These are phyloP conservation scores for Auricularia auricula-judae DNA, from an alignment of 768 basidiomycete species.

Conservation along the genomic window DNA sequence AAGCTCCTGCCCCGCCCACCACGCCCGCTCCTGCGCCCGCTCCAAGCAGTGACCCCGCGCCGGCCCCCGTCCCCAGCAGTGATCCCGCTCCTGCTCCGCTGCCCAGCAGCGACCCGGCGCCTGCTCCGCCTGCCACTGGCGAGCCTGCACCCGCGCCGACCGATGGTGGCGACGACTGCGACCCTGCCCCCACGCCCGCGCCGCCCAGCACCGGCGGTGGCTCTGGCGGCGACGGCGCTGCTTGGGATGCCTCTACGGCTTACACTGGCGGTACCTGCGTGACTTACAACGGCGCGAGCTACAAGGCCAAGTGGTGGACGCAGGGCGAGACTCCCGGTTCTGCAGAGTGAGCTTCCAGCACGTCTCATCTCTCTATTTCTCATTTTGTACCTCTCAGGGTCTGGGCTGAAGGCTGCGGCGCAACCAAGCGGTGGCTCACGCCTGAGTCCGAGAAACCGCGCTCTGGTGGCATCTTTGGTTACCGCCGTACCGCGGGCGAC, in stretches of 20 bases:
- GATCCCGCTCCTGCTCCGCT: neutral
- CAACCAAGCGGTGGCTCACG: neutral
- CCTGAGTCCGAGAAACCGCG: neutral
- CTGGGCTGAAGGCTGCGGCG: neutral
- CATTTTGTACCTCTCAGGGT: neutral
- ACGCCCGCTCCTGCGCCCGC: neutral
- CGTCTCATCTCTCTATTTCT: too few species aligned
- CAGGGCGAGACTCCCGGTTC: neutral
- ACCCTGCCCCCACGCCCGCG: neutral
- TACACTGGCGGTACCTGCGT: neutral
- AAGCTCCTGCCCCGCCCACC: neutral
- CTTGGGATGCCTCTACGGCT: neutral
- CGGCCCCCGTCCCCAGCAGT: neutral
- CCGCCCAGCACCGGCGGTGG: neutral
- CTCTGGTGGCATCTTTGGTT: neutral
- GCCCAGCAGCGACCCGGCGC: neutral
- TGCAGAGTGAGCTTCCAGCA: neutral
- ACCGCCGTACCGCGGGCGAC: neutral
- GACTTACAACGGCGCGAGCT: neutral
- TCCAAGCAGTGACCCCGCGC: neutral
- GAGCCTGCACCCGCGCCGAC: neutral
- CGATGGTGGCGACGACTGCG: neutral
- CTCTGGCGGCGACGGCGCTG: neutral
- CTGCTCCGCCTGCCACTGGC: neutral
- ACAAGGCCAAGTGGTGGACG: neutral